phyloP scores from a whole-genome alignment of 768 basidiomycete genomes.

The Boletus sensibilis region DNA sequence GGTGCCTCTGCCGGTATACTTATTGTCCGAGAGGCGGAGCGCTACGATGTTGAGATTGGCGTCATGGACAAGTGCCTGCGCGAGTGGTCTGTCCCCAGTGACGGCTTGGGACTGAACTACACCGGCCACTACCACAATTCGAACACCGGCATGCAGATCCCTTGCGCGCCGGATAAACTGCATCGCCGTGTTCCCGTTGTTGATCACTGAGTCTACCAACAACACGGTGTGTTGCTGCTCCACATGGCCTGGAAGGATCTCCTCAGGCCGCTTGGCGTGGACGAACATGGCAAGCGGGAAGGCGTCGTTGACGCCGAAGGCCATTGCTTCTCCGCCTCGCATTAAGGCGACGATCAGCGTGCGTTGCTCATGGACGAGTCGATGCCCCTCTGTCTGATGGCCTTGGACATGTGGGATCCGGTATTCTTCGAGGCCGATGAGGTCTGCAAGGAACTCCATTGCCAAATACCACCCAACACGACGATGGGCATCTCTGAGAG shows the following conservation, averaged over 20 bases:
- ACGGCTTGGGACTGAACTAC: conserved; percentile 14
- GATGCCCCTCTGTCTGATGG: conserved; percentile 16
- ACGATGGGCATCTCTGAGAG: conserved; percentile 17
- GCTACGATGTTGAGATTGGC: conserved; percentile 12
- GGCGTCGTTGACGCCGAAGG: conserved; percentile 14
- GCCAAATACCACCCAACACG: conserved; percentile 17
- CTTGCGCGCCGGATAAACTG: conserved; percentile 13
- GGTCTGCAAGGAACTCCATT: conserved; percentile 17
- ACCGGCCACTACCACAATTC: conserved; percentile 15
- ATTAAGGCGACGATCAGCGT: conserved; percentile 16
- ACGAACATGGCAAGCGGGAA: conserved; percentile 17
- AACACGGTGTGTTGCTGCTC: conserved; percentile 13
- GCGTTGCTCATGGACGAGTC: conserved; percentile 12
- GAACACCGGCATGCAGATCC: conserved; percentile 12
- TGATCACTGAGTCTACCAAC: conserved; percentile 18
- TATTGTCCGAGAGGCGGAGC: conserved; percentile 13
- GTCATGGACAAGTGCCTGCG: conserved; percentile 14
- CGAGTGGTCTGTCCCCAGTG: conserved; percentile 12
- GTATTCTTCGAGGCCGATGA: conserved; percentile 16
- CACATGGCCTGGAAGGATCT: conserved; percentile 13
- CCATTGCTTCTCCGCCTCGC: conserved; percentile 16
- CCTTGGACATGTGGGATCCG: conserved; percentile 15
- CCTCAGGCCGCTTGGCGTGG: conserved; percentile 16
- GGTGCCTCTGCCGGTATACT: conserved; percentile 16
- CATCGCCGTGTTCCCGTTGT: conserved; percentile 13